phyloP scores from a whole-genome alignment of 805 yeast species.

The Schwanniomyces polymorphus region DNA sequence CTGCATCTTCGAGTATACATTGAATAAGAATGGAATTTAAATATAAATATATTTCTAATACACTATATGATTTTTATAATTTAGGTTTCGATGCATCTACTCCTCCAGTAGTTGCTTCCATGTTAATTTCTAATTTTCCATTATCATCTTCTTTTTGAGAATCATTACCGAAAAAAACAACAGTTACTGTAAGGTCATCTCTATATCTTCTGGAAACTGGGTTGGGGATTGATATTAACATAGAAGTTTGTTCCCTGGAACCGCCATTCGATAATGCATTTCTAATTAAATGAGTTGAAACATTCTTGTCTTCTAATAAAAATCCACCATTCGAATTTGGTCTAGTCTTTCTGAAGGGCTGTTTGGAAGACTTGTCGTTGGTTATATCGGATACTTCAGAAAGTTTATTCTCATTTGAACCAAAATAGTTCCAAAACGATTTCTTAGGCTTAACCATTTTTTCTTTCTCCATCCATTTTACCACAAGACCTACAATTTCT shows the following conservation, averaged over 20 bases:
- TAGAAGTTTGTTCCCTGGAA: constrained; percentile 80
- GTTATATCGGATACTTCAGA: constrained; percentile 68
- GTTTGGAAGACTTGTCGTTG: constrained; percentile 60
- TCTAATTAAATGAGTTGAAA: constrained; percentile 88
- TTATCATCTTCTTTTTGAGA: constrained; percentile 37
- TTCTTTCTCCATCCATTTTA: constrained; percentile 85
- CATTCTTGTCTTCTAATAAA: constrained; percentile 80
- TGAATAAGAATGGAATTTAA: not conserved
- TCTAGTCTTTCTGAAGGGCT: constrained; percentile 65
- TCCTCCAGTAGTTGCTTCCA: constrained; percentile 62
- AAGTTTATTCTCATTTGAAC: constrained; percentile 46
- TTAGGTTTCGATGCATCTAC: constrained; percentile 45
- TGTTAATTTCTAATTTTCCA: constrained; percentile 56
- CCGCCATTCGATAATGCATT: constrained; percentile 90
- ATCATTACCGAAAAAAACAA: constrained; percentile 82
- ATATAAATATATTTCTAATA: not conserved
- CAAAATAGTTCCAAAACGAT: constrained; percentile 47
- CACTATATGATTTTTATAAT: constrained; percentile 22
- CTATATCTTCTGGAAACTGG: constrained; percentile 90
- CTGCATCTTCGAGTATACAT: not conserved
- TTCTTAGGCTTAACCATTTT: constrained; percentile 55
- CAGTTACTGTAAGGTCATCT: constrained; percentile 95
- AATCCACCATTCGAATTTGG: constrained; percentile 38
- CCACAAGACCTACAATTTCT: constrained; percentile 89
- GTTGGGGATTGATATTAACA: constrained; percentile 86